Percentiles rank a stretch among this genome's conserved stretches.
Evolutionary conservation across 2,329 filamentous ascomycete genomes (phyloP).

Genomic region (Diaporthe sp.): DNA sequence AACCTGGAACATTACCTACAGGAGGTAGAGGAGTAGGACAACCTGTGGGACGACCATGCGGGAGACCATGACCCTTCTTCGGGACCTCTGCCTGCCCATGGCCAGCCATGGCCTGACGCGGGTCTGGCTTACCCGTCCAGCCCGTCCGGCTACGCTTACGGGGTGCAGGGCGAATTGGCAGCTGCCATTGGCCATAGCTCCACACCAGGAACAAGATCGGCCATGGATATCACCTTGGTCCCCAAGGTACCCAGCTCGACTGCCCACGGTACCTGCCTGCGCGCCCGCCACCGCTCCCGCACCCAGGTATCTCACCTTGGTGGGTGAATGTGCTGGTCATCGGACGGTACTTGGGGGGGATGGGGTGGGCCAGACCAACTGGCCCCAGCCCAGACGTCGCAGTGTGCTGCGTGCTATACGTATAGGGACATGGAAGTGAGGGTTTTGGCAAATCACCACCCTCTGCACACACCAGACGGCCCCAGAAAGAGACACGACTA

Average conservation of each 20-base stretch:
- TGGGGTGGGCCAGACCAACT: background rate
- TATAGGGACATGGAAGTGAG: background rate
- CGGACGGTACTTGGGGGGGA: background rate
- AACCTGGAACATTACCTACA: too few relatives aligned
- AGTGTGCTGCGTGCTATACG: background rate
- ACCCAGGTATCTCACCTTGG: background rate
- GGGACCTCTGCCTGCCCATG: background rate
- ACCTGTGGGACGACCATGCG: background rate
- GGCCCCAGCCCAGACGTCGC: background rate
- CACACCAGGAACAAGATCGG: conserved; percentile 5
- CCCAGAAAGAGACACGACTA: conserved; percentile 12
- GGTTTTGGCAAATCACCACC: background rate
- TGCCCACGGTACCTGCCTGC: background rate
- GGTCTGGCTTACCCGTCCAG: conserved; percentile 26
- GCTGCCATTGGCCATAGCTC: conserved; percentile 31
- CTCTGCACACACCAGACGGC: background rate
- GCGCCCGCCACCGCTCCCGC: background rate
- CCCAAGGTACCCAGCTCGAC: background rate
- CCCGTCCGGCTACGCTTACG: background rate
- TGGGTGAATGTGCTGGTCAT: background rate
- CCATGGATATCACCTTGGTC: background rate
- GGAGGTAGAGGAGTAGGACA: background rate
- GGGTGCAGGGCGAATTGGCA: background rate
- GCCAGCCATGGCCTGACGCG: conserved; percentile 24
- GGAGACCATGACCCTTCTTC: background rate